A percentile compares a stretch with the other conserved stretches of the same genome.
Conservation (phyloP, 768 basidiomycete genomes). For the Russula sp. region DNA sequence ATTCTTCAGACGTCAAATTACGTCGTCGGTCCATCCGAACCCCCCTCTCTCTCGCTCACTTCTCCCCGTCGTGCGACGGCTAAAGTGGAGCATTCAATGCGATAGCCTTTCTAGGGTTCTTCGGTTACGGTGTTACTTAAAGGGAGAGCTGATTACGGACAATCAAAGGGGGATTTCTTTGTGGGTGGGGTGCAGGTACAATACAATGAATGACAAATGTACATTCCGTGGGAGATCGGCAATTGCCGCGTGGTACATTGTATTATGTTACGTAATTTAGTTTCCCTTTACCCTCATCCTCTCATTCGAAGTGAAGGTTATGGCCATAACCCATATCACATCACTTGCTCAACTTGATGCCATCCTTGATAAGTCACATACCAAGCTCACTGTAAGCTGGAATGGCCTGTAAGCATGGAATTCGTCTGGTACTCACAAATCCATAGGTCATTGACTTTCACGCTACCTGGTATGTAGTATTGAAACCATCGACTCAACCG, state of each 20-base stretch:
- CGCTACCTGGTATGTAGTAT: conserved; percentile 57
- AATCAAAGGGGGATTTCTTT: background rate
- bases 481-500: background rate
- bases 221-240: background rate
- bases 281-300: background rate
- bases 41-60: conserved; percentile 50
- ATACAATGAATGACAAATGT: background rate
- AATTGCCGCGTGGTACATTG: background rate
- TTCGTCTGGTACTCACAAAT: conserved; percentile 1
- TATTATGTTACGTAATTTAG: too few relatives aligned
- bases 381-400: conserved; percentile 54
- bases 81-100: conserved; percentile 65
- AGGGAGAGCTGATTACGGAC: background rate
- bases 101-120: conserved; percentile 47
- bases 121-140: background rate
- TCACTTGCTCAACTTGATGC: conserved; percentile 57
- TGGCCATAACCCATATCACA: conserved; percentile 56
- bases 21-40: conserved; percentile 37
- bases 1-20: conserved; percentile 53
- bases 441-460: conserved; percentile 79
- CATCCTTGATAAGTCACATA: conserved; percentile 49
- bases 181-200: background rate
- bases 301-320: conserved; percentile 21
- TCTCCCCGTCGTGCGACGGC: conserved; percentile 52
- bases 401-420: background rate